Base-by-base conservation (phyloP, 2,329 filamentous ascomycete species). In the Sporothrix variecibatus region DNA sequence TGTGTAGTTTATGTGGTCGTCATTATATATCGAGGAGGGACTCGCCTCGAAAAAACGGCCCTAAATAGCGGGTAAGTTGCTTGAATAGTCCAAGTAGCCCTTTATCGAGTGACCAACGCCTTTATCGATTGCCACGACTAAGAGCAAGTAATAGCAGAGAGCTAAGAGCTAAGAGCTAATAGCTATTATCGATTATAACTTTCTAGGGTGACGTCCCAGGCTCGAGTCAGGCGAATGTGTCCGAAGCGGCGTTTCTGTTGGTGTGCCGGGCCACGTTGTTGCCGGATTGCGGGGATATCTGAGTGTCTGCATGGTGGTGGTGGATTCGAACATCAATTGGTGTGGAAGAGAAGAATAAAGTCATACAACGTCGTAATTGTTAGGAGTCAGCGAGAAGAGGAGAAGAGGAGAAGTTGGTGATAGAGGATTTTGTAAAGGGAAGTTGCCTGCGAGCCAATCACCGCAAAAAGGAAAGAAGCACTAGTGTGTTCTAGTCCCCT, bases 391-490 rank as follows among this genome's bases (percentile, higher is more conserved):
- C n/a, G n/a, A n/a, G n/a, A 53, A 53, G 51, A 53, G 20, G 51
- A 26, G n/a, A 53, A 53, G 38, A 38, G 17, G 9, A 17, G 31
- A 7, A 2, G 20, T 15, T 40, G 20, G 58, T 64, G 58, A 64
- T 23, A 31, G 31, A 34, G 56, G 34, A 60, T n/a, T n/a, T 0
- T 17, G 28, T 38, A 64, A 64, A 23, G 17, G 58, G 58, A 40
- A 64, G 31, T n/a, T n/a, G 58, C 7, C 58, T n/a, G 58, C 58
- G 58, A 64, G 58, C 58, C 58, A 64, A 64, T 64, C 17, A 31
- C n/a, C 2, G 3, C 20, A 9, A 1, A 20, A 20, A 23, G 28
- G 6, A 64, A 17, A 15, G 17, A 31, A 8, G 31, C 6, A 17
- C 20, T n/a, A 60, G 56, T 28, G 28, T 34, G 28, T 34, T 60